phyloP scores from a whole-genome alignment of 495 filamentous ascomycete genomes.

The Neurospora hispaniola region DNA sequence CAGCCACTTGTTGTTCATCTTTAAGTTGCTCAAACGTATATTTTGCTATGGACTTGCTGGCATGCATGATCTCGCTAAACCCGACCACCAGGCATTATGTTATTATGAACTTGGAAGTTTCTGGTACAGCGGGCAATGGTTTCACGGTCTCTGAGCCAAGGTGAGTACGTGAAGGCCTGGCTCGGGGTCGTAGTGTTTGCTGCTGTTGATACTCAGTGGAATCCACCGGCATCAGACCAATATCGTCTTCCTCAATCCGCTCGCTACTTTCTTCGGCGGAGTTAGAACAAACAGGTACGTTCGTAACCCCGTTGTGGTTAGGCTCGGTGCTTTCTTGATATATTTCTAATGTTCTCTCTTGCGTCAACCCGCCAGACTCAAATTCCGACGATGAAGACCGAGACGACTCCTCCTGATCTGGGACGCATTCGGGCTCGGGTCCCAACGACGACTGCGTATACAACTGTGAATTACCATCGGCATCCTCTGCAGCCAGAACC shows the following conservation, averaged over 20 bases:
- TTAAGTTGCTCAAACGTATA: neutral
- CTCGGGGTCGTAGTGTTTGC: neutral
- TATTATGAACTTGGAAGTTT: conserved; percentile 26
- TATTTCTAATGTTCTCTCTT: neutral
- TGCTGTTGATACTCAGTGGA: neutral
- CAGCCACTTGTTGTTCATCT: neutral
- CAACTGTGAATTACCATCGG: neutral
- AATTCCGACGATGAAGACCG: neutral
- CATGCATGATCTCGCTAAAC: neutral
- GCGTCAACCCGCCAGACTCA: neutral
- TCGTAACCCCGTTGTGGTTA: neutral
- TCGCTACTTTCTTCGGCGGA: neutral
- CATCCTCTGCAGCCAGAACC: neutral
- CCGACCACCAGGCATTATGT: neutral
- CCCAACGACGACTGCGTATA: neutral
- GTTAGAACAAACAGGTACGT: neutral
- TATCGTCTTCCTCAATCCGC: neutral
- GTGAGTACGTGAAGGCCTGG: conserved; percentile 1
- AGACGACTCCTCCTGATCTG: neutral
- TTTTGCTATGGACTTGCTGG: neutral
- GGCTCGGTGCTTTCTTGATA: neutral
- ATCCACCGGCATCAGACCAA: neutral
- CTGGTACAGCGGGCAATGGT: conserved; percentile 41
- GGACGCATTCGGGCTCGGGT: neutral
- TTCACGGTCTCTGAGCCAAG: conserved; percentile 25